phyloP scores from a whole-genome alignment of 768 basidiomycete genomes.

The Tephrocybe sp. region DNA sequence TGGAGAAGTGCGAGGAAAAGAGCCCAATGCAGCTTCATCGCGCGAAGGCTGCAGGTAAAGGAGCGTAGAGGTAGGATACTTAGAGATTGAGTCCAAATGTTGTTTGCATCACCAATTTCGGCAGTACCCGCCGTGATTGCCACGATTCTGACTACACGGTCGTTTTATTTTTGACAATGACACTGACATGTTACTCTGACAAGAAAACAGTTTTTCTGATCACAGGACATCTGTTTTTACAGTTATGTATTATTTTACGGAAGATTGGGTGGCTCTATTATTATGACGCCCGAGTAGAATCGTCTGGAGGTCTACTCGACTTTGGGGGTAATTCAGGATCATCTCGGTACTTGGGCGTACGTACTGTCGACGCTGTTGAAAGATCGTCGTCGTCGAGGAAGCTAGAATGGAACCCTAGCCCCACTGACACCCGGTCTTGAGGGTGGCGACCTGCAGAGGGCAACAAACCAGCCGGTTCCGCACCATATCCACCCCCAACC shows the following conservation, averaged over 20 bases:
- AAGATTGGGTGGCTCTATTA: background rate
- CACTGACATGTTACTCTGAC: no score
- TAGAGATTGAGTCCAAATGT: background rate
- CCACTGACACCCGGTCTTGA: constrained; percentile 31
- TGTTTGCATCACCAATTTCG: background rate
- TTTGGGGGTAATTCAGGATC: constrained; percentile 38
- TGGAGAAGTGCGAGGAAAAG: constrained; percentile 31
- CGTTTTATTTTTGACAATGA: no score
- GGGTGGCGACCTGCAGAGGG: constrained; percentile 36
- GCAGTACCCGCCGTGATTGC: constrained; percentile 6
- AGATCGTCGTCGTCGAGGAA: constrained; percentile 80
- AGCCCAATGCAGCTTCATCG: constrained; percentile 29
- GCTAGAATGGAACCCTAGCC: constrained; percentile 68
- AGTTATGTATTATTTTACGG: background rate
- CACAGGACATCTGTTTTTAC: background rate
- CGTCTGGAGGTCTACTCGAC: constrained; percentile 3
- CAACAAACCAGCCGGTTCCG: constrained; percentile 13
- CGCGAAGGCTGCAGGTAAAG: constrained; percentile 11
- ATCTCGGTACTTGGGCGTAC: constrained; percentile 44
- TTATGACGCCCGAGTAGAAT: constrained; percentile 1
- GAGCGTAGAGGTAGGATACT: constrained; percentile 10
- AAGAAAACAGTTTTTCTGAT: background rate
- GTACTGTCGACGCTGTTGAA: constrained; percentile 29
- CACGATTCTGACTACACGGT: no score
- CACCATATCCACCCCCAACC: constrained; percentile 36